Evolutionary conservation across 2,329 filamentous ascomycete genomes (phyloP), one percentile per base, ranked within the genome.

Genomic region (Pseudofabraea citricarpa): DNA sequence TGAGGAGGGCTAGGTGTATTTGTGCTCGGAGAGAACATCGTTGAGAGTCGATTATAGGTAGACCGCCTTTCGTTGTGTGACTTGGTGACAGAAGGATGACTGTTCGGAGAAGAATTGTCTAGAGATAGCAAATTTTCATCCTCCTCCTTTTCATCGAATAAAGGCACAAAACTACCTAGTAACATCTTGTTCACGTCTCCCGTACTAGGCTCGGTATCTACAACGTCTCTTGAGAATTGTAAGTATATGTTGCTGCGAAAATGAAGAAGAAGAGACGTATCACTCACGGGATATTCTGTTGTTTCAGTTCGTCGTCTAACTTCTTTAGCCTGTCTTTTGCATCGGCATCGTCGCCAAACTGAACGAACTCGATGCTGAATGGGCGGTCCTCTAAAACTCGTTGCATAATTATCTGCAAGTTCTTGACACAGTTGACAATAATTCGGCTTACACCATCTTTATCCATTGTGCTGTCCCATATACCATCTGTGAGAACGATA

Each of bases 101-200:
- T n/a, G n/a, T n/a, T n/a, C n/a, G n/a, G n/a, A n/a, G n/a, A n/a
- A n/a, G n/a, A n/a, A n/a, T n/a, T n/a, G n/a, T n/a, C n/a, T n/a
- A n/a, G n/a, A n/a, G n/a, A n/a, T n/a, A n/a, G n/a, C n/a, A n/a
- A n/a, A n/a, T n/a, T n/a, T 24, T 43, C 46, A 20, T 49, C 45
- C 12, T 45, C 47, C 7, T 47, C 24, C 3, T 52, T 37, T 9
- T 29, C n/a, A 33, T 52, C 49, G 32, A 45, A 52, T 16, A 29
- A 36, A 36, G 43, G 44, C 8, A 52, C 48, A 18, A 52, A 57
- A 48, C 58, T 61, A 7, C 58, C 58, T 2, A 61, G 41, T 10
- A 61, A 54, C 58, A 62, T 61, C 32, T 62, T 63, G 19, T 61
- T 55, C 10, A 61, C 44, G 29, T 63, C 54, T 1, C 56, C 56